Conservation (phyloP, 225 moss, liverwort and hornwort genomes). For the Rhytidiadelphus loreus region DNA sequence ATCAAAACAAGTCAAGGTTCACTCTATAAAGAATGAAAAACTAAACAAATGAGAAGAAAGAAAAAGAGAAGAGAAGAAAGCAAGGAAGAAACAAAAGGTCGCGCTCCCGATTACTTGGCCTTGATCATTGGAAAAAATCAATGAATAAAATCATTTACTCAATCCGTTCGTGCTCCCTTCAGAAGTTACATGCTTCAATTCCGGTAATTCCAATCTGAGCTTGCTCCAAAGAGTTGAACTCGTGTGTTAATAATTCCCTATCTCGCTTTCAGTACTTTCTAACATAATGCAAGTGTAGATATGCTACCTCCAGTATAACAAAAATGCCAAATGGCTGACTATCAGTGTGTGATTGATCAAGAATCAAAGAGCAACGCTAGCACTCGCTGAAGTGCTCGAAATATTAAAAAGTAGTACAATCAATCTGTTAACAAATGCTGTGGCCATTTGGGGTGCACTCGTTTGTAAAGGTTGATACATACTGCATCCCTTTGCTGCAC, state of each 20-base stretch:
- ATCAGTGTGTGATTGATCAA: background rate
- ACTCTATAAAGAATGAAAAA: no score
- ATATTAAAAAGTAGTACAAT: background rate
- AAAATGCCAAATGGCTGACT: background rate
- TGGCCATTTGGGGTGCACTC: slow-evolving; percentile 94
- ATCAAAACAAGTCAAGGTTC: no score
- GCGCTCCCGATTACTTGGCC: no score
- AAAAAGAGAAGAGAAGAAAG: no score
- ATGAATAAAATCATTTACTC: background rate
- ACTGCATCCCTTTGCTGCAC: slow-evolving; percentile 93
- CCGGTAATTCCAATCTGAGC: background rate
- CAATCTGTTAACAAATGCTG: slow-evolving; percentile 22
- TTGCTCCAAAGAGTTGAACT: background rate
- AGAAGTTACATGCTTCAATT: background rate
- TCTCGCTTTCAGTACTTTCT: background rate
- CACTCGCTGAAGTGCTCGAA: background rate
- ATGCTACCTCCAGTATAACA: background rate
- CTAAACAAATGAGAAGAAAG: no score
- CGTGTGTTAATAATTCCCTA: background rate
- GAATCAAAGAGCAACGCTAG: background rate
- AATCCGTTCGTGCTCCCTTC: background rate
- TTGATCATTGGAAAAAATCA: background rate
- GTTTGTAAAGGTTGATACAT: slow-evolving; percentile 82
- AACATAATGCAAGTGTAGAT: background rate
- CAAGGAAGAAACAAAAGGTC: no score